phyloP scores from a whole-genome alignment of 129 eudicot genomes.

The Mikania micrantha region DNA sequence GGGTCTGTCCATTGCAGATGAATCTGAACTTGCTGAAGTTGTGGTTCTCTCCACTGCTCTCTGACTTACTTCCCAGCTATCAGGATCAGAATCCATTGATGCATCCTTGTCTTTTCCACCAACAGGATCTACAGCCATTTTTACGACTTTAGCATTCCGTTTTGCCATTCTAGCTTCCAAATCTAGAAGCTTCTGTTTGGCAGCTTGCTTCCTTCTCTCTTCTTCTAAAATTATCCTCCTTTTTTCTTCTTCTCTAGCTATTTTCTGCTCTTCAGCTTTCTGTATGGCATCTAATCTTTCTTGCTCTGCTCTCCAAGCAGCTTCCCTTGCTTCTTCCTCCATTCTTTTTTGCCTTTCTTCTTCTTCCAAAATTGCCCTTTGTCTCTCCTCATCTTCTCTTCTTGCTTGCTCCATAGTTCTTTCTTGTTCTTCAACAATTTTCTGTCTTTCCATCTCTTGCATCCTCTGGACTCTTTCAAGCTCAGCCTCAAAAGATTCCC shows the following conservation, averaged over 20 bases:
- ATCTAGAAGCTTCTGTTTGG: slow-evolving; percentile 86
- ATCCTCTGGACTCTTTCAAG: slow-evolving; percentile 92
- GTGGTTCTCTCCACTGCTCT: slow-evolving; percentile 81
- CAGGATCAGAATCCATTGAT: slow-evolving; percentile 41
- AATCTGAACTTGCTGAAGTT: slow-evolving; percentile 68
- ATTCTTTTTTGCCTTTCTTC: slow-evolving; percentile 63
- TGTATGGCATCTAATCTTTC: slow-evolving; percentile 63
- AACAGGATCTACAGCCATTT: slow-evolving; percentile 33
- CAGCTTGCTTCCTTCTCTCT: slow-evolving; percentile 91
- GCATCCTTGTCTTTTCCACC: slow-evolving; percentile 42
- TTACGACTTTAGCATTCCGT: slow-evolving; percentile 48
- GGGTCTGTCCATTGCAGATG: slow-evolving; percentile 44
- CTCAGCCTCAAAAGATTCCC: slow-evolving; percentile 98
- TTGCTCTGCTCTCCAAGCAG: slow-evolving; percentile 91
- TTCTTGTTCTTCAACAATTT: slow-evolving; percentile 77
- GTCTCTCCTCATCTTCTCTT: slow-evolving; percentile 87
- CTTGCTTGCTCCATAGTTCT: slow-evolving; percentile 76
- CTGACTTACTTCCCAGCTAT: slow-evolving; percentile 85
- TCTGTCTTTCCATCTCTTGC: slow-evolving; percentile 93
- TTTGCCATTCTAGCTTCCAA: slow-evolving; percentile 84
- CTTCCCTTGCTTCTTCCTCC: slow-evolving; percentile 89
- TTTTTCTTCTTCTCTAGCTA: slow-evolving; percentile 86
- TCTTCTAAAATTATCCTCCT: slow-evolving; percentile 64
- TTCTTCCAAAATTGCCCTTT: slow-evolving; percentile 60
- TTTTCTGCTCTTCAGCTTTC: slow-evolving; percentile 72